Conservation (phyloP, 768 basidiomycete genomes). For the Phylloporus sp. region DNA sequence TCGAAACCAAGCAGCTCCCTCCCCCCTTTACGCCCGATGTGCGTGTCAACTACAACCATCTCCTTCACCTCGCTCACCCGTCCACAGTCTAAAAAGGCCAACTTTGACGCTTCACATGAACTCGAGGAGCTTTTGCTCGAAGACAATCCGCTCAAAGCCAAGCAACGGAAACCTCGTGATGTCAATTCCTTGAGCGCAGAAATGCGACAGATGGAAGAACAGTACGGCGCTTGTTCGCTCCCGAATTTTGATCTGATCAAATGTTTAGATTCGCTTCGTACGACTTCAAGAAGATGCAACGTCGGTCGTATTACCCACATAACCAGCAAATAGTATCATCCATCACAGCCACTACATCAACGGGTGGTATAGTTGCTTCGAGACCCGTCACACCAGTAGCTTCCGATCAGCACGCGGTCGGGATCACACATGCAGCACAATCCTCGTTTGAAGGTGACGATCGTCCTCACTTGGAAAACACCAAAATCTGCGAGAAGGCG, state of each 20-base stretch:
- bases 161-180: constrained; percentile 88
- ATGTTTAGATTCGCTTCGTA: constrained; percentile 75
- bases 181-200: constrained; percentile 74
- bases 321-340: constrained; percentile 62
- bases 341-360: constrained; percentile 69
- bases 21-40: constrained; percentile 92
- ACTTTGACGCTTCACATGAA: constrained; percentile 98
- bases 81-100: constrained; percentile 90
- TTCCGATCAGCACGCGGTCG: constrained; percentile 40
- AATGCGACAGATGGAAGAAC: constrained; percentile 98
- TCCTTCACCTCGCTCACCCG: background rate
- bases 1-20: constrained; percentile 68
- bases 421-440: constrained; percentile 38
- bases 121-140: constrained; percentile 93
- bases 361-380: constrained; percentile 63
- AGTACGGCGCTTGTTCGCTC: constrained; percentile 47
- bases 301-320: constrained; percentile 86
- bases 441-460: constrained; percentile 40
- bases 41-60: no score
- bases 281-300: constrained; percentile 88
- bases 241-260: background rate
- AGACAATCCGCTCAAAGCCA: constrained; percentile 95
- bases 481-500: constrained; percentile 42
- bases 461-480: constrained; percentile 37
- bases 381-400: constrained; percentile 67